phyloP scores from a whole-genome alignment of 2,329 filamentous ascomycete genomes.

The Daldinia sp. region DNA sequence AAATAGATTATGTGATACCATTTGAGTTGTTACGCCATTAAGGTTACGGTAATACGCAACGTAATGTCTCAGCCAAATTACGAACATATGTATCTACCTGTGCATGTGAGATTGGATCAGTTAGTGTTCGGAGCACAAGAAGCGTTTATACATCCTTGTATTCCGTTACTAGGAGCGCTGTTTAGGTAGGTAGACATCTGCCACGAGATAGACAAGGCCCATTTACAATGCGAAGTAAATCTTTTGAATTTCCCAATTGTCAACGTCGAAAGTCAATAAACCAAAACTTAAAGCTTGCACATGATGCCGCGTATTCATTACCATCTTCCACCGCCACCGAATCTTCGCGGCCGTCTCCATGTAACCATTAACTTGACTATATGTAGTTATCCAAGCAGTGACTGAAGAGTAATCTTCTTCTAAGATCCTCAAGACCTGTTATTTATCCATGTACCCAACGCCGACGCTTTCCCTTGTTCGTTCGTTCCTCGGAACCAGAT shows the following conservation, averaged over 20 bases:
- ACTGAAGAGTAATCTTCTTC: neutral
- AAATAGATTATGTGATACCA: slow-evolving; percentile 28
- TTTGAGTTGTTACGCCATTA: neutral
- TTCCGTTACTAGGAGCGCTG: neutral
- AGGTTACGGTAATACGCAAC: too few relatives aligned
- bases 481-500: slow-evolving; percentile 6
- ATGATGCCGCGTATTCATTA: neutral
- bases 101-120: too few relatives aligned
- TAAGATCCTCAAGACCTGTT: neutral
- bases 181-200: too few relatives aligned
- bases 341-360: neutral
- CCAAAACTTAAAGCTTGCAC: neutral
- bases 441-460: slow-evolving; percentile 12
- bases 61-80: too few relatives aligned
- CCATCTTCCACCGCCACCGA: neutral
- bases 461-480: slow-evolving; percentile 13
- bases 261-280: neutral
- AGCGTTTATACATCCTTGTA: neutral
- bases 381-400: neutral
- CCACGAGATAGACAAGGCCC: too few relatives aligned
- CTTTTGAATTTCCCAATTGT: neutral
- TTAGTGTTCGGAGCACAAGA: neutral
- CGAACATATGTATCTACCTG: too few relatives aligned
- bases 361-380: neutral
- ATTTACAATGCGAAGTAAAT: neutral